phyloP scores from a whole-genome alignment of 495 filamentous ascomycete species.

The Lasiosphaeria ovina region DNA sequence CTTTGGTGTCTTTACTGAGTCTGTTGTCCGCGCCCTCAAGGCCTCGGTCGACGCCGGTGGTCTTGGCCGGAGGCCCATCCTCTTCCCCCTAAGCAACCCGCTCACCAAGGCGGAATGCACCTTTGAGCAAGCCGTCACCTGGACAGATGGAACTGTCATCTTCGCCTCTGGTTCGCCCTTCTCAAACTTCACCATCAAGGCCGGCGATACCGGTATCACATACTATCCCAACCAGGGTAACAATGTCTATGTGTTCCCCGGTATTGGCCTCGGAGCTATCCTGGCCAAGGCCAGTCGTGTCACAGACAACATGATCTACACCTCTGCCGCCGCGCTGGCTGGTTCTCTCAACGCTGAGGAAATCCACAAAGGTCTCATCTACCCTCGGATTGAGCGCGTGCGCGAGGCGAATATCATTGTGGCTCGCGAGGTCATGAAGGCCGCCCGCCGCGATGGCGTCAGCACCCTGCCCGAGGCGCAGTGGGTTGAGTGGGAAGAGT shows the following conservation, averaged over 20 bases:
- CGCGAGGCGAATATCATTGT: slow-evolving; percentile 86
- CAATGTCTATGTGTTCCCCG: slow-evolving; percentile 96
- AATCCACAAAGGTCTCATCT: slow-evolving; percentile 76
- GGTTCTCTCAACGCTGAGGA: slow-evolving; percentile 77
- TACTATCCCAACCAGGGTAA: slow-evolving; percentile 88
- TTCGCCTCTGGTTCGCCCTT: slow-evolving; percentile 97
- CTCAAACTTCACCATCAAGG: slow-evolving; percentile 63
- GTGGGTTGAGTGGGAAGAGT: slow-evolving; percentile 80
- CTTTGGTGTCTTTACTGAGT: slow-evolving; percentile 88
- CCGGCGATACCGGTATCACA: slow-evolving; percentile 60
- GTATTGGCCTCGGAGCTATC: slow-evolving; percentile 92
- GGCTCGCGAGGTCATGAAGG: slow-evolving; percentile 88
- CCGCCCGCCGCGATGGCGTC: slow-evolving; percentile 63
- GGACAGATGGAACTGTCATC: slow-evolving; percentile 86
- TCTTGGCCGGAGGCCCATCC: slow-evolving; percentile 76
- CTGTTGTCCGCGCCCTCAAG: slow-evolving; percentile 79
- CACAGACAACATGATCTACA: slow-evolving; percentile 95
- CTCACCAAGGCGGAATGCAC: slow-evolving; percentile 96
- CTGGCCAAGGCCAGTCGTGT: slow-evolving; percentile 83
- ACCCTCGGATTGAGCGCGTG: slow-evolving; percentile 90
- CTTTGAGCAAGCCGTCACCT: slow-evolving; percentile 81
- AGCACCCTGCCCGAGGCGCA: slow-evolving; percentile 60
- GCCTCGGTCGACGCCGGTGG: slow-evolving; percentile 61
- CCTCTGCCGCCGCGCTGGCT: slow-evolving; percentile 78
- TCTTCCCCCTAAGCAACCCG: slow-evolving; percentile 94